Base-by-base conservation (phyloP, 228 moss, liverwort and hornwort species). In the Sphagnum fallax region DNA sequence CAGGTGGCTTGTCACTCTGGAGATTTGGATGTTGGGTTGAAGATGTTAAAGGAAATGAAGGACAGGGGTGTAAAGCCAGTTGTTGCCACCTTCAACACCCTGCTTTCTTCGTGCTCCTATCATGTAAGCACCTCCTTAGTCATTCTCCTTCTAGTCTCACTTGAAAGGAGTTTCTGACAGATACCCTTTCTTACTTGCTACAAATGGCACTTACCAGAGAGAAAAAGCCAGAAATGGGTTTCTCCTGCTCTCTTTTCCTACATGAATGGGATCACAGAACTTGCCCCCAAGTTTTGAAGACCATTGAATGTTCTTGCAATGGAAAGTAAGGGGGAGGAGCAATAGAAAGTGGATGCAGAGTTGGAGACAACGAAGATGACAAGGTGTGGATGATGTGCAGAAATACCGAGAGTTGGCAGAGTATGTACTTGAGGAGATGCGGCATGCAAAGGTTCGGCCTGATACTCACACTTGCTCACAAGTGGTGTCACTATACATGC, bases 341-440 rank as follows among this genome's bases (percentile, higher is more conserved):
- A 5, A 57, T 57, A 6, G 52, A 47, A 16, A 57, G 48, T 55
- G 18, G 14, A 0, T 57, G 9, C 48, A 57, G n/a, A 15, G 15
- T 11, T 60, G 11, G 59, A 11, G 59, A 32, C 32, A 32, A 32
- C 32, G 2, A 32, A 32, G 32, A 32, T 32, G 32, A 32, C 32
- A 32, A 32, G 32, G 32, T 32, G 32, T 32, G 32, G 32, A 32
- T 32, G 32, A 32, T 32, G 32, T 62, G 82, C 89, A 96, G 93
- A 97, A 90, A 70, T 87, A 93, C 10, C 78, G 90, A 74, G 97
- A 93, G 75, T 76, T 93, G 52, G 90, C 87, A 6, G 97, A 97
- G 79, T 90, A 90, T 72, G 77, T 91, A 60, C 67, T 97, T 62
- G 97, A 93, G 85, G 97, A 97, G 75, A 97, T 97, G 97, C 77